phyloP scores from a whole-genome alignment of 805 yeast species.

The Saccharomycopsis fodiens region DNA sequence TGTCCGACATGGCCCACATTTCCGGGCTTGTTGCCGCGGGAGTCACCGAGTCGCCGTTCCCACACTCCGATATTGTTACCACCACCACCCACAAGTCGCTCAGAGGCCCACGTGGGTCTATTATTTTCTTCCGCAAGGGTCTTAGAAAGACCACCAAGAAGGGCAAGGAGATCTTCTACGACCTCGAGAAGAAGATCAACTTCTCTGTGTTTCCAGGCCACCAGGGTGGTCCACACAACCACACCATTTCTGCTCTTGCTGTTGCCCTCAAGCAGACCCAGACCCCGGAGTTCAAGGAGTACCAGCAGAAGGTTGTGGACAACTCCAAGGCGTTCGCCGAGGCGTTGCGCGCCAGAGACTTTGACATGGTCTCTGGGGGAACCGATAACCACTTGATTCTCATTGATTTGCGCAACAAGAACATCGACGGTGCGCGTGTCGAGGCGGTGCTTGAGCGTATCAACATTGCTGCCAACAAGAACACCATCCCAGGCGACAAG shows the following conservation, averaged over 20 bases:
- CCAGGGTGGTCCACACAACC: constrained; percentile 99
- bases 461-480: constrained; percentile 94
- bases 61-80: constrained; percentile 94
- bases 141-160: constrained; percentile 77
- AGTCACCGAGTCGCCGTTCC: constrained; percentile 93
- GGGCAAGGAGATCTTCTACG: constrained; percentile 88
- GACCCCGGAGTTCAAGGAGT: constrained; percentile 82
- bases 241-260: constrained; percentile 95
- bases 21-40: constrained; percentile 95
- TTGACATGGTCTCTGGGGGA: constrained; percentile 82
- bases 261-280: constrained; percentile 93
- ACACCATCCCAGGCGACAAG: constrained; percentile 96
- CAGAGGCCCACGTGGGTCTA: constrained; percentile 99
- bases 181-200: constrained; percentile 90
- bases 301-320: constrained; percentile 80
- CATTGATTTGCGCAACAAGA: constrained; percentile 80
- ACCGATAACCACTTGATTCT: constrained; percentile 97
- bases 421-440: constrained; percentile 94
- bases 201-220: constrained; percentile 99
- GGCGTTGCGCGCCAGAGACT: constrained; percentile 54
- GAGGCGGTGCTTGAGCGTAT: constrained; percentile 91
- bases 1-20: constrained; percentile 98
- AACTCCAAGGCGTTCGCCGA: constrained; percentile 82
- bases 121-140: constrained; percentile 98
- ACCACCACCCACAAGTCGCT: constrained; percentile 98